Percentiles rank a stretch among this genome's conserved stretches.
phyloP scores from a whole-genome alignment of 768 basidiomycete species.

The Mycena crocata region DNA sequence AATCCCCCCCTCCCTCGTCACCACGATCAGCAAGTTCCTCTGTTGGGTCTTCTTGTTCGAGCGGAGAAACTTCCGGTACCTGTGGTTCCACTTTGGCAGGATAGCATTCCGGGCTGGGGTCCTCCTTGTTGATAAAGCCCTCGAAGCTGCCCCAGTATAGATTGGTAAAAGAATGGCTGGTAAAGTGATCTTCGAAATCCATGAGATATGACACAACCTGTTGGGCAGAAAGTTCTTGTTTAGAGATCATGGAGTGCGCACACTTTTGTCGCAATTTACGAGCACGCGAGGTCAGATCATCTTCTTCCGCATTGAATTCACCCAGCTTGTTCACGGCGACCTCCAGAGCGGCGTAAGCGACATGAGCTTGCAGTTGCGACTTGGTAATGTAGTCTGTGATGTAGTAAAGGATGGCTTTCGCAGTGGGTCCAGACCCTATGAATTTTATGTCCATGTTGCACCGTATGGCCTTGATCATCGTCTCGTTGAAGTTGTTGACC shows the following conservation, averaged over 20 bases:
- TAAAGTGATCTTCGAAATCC: background rate
- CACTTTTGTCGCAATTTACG: background rate
- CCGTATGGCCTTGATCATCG: background rate
- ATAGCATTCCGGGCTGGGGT: background rate
- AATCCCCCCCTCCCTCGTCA: too few species aligned
- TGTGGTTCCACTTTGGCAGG: too few species aligned
- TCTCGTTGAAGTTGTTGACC: background rate
- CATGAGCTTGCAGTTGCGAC: background rate
- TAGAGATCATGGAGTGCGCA: background rate
- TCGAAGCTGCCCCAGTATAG: background rate
- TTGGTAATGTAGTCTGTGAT: conserved; percentile 4
- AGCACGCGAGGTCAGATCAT: background rate
- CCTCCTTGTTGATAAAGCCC: background rate
- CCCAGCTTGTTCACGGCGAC: background rate
- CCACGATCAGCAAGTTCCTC: too few species aligned
- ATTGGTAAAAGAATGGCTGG: background rate
- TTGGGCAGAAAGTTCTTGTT: background rate
- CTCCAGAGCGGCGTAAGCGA: background rate
- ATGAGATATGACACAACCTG: background rate
- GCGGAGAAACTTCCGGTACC: too few species aligned
- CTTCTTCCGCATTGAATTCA: background rate
- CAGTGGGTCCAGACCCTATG: background rate
- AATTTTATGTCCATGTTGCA: background rate
- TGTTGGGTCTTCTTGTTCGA: too few species aligned
- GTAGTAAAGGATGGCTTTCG: background rate